A percentile compares a stretch with the other conserved stretches of the same genome.
These are phyloP conservation scores for Medicago lupulina DNA, from an alignment of 306 rosid species.

Conservation along the genomic window DNA sequence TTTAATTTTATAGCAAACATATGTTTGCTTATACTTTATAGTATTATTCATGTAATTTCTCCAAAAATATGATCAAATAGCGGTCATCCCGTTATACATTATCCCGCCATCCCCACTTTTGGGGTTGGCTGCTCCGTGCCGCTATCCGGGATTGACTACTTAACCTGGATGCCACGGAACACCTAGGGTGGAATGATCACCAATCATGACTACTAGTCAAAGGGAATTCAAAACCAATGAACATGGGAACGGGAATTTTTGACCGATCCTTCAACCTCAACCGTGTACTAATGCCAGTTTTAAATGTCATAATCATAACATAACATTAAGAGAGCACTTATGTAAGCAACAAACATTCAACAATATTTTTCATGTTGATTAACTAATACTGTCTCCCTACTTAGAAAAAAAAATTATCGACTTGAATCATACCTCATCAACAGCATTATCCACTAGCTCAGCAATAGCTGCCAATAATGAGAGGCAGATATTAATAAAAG, in stretches of 20 bases:
- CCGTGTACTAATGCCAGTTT: neutral
- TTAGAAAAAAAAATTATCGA: constrained; percentile 25
- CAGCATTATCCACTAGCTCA: constrained; percentile 94
- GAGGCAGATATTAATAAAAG: constrained; percentile 18
- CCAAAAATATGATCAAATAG: too few species aligned
- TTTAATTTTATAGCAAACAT: too few species aligned
- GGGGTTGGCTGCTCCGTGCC: too few species aligned
- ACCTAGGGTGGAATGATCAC: constrained; percentile 17
- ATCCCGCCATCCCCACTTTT: too few species aligned
- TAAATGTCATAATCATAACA: constrained; percentile 31
- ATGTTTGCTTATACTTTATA: too few species aligned
- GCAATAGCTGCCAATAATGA: constrained; percentile 80
- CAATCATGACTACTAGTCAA: constrained; percentile 22
- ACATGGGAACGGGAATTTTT: neutral
- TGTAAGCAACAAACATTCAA: constrained; percentile 27
- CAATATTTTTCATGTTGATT: constrained; percentile 15
- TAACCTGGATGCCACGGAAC: neutral
- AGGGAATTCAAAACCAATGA: constrained; percentile 14
- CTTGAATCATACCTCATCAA: constrained; percentile 76
- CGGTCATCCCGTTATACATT: too few species aligned
- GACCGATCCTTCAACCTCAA: constrained; percentile 6
- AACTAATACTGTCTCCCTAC: constrained; percentile 5
- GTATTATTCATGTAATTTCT: too few species aligned
- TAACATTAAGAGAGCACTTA: constrained; percentile 22
- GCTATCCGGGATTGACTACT: too few species aligned